Base-by-base conservation (phyloP, 2,329 filamentous ascomycete species). In the Cordyceps militaris region DNA sequence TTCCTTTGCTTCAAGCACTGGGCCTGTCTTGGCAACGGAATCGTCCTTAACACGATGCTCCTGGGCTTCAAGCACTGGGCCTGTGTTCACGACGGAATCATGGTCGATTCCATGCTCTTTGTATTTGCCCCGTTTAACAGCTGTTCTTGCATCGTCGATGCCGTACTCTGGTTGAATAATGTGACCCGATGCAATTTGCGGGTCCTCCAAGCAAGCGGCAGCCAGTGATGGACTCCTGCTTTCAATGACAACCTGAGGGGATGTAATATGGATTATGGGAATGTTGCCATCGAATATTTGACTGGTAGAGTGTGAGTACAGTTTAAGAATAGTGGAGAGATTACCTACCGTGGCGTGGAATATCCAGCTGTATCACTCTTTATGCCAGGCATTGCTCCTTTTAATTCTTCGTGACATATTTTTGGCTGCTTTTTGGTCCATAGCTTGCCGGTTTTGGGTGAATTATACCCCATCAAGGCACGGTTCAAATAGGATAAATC, bases 141-240 rank as follows among this genome's bases (percentile, higher is more conserved):
- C 6, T 21, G 48, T 58, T 52, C 19, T 21, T 23, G 52, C 56
- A 24, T 58, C 48, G 4, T 51, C 36, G 16, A 58, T 21, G 8
- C 38, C 24, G 28, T 58, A 48, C 30, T 58, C 56, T 30, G 56
- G 56, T 16, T 58, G 56, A n/a, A 52, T 58, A 6, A 58, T 58
- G 23, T 38, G 28, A 1, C 56, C 56, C 3, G 56, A 52, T 13
- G 48, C 56, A 52, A 52, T 40, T 46, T 44, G 36, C 10, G 38
- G 47, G 10, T 58, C 56, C 3, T 47, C 56, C 9, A 47, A 36
- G 30, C 56, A 52, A 40, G 40, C 14, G 4, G 30, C 21, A 21
- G 53, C 40, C 23, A 40, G 47, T 38, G 34, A 30, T 32, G 28
- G 26, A 11, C 16, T 23, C 1, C 14, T 16, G 1, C 14, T 44